Evolutionary conservation across 768 basidiomycete species (phyloP), one percentile per base, ranked within the genome.

Genomic region (Tricholoma terreum): DNA sequence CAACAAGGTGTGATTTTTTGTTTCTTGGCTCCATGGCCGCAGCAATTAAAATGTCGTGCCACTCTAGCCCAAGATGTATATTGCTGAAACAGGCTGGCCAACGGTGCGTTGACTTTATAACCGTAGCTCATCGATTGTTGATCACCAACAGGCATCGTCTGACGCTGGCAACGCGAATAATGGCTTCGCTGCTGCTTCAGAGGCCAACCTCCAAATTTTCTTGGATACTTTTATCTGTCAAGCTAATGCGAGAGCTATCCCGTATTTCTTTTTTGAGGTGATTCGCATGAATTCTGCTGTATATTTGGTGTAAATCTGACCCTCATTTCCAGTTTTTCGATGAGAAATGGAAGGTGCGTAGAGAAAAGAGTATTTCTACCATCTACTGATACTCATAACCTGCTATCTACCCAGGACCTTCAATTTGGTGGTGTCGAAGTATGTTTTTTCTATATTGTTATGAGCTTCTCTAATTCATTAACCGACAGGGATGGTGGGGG

Each of bases 71-170:
- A 72, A 80, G 51, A 86, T 92, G 81, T 95, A 85, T 73, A 94
- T 98, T 61, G 94, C 95, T 1, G 97, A 99, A 76, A 97, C 94
- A 21, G 92, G 92, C 27, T 78, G 81, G 81, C 81, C 92, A 31
- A 82, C 90, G 50, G 89, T 89, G 71, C 51, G 80, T 65, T 12
- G 46, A 40, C 35, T 40, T 43, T 6, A 27, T 27, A 27, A 27
- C 24, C 24, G 46, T 6, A 10, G 31, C 33, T n/a, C 22, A 49
- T 27, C 48, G 46, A 43, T 46, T 31, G 21, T 40, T 21, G 4
- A 27, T 27, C 49, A 43, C 15, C 42, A 33, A 6, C 55, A 87
- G 86, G 73, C 75, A 51, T 86, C 89, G 3, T 83, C 82, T 11
- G 80, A 85, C 58, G 71, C 62, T 4, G 75, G 71, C 12, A 81